Percentiles rank a stretch among this genome's conserved stretches.
Conservation (phyloP, 2,329 filamentous ascomycete genomes). For the Aspergillus sp. region DNA sequence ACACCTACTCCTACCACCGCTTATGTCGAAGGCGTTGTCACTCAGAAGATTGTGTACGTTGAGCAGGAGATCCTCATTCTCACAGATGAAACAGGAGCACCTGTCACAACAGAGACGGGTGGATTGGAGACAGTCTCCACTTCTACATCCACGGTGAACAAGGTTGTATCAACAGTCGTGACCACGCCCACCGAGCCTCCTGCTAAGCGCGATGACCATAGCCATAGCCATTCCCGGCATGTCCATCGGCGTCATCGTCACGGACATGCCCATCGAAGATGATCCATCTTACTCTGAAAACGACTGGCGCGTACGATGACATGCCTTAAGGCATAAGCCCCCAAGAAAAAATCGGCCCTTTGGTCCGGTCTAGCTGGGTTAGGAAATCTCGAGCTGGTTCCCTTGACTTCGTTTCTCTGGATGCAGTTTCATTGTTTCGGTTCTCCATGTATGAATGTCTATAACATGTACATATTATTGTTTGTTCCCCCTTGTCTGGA, state of each 20-base stretch:
- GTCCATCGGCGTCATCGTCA: slow-evolving; percentile 29
- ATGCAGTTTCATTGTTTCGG: neutral
- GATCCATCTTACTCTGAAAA: neutral
- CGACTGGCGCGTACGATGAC: neutral
- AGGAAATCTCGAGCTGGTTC: neutral
- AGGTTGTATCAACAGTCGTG: slow-evolving; percentile 28
- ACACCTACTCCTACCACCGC: slow-evolving; percentile 30
- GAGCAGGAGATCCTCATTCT: slow-evolving; percentile 32
- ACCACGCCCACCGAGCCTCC: slow-evolving; percentile 19
- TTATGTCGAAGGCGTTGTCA: slow-evolving; percentile 24
- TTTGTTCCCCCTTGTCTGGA: slow-evolving; percentile 17
- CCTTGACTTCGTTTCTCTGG: neutral
- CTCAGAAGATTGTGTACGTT: slow-evolving; percentile 33
- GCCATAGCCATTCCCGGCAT: slow-evolving; percentile 21
- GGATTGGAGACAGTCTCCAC: slow-evolving; percentile 27
- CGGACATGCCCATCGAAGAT: slow-evolving; percentile 21
- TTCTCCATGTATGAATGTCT: slow-evolving; percentile 10
- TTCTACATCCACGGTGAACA: slow-evolving; percentile 23
- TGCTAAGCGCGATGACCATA: slow-evolving; percentile 21
- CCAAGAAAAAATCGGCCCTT: neutral
- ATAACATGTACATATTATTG: slow-evolving; percentile 19
- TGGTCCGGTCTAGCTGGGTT: neutral
- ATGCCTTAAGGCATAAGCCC: neutral
- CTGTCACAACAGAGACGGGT: slow-evolving; percentile 29
- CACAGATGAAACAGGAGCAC: slow-evolving; percentile 28